Base-by-base conservation (phyloP, 495 filamentous ascomycete genomes). In the Podospora tetraspora region DNA sequence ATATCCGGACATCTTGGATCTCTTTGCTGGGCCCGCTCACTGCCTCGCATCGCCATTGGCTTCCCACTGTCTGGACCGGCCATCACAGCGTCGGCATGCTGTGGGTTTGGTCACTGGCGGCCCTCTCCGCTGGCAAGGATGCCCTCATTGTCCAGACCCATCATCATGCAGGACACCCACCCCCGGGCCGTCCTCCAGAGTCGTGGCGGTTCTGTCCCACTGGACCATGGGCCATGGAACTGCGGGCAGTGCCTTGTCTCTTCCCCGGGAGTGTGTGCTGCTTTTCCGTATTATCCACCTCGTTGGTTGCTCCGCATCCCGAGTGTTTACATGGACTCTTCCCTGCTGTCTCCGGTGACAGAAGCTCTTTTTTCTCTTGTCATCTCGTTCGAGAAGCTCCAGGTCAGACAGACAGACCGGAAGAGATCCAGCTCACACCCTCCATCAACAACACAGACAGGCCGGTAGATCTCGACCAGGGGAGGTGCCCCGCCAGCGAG, bases 61-160 rank as follows among this genome's bases (percentile, higher is more conserved):
- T 68, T 70, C 68, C 71, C 71, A 34, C 57, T 22, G 57, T 27
- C 57, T 66, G 71, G 68, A 66, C 68, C 25, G 25, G 19, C 52
- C 43, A 37, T 22, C 24, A 16, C 56, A 24, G 11, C 23, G 61
- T 60, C 58, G 34, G 63, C 56, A 57, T 27, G 22, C 22, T 59
- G 59, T 63, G 62, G 65, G 59, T 65, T 70, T 62, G 57, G 61
- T 61, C n/a, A n/a, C n/a, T n/a, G n/a, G n/a, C n/a, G 64, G 27
- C 29, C 64, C 27, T 24, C 27, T 66, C 27, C 58, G 57, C 65
- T 32, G 59, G 57, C 71, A 72, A 60, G 63, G 66, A 63, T 65
- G 63, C 43, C 69, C 59, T 37, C 62, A 69, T 63, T 61, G 32
- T 61, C 65, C 16, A 66, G 65, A 30, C 65, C 43, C 30, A 25